Evolutionary conservation across 768 basidiomycete species (phyloP), one percentile per base, ranked within the genome.

Genomic region (Boletus subparvulus): DNA sequence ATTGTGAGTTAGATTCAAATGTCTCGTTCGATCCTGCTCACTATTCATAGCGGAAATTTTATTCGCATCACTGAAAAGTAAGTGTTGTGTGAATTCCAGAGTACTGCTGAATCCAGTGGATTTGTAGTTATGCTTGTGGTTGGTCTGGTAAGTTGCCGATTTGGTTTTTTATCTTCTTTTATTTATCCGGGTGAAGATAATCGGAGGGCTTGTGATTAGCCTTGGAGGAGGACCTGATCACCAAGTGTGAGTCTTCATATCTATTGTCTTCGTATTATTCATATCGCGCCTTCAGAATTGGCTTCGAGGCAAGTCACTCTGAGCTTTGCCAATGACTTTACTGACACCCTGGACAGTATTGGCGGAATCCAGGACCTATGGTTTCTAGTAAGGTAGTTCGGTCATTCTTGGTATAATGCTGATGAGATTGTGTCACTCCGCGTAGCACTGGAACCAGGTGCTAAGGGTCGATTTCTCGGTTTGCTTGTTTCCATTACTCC

Each of bases 221-320:
- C 75, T 81, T n/a, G 85, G 85, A 50, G 84, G 82, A 43, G 85
- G 82, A 4, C 85, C 84, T 21, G 62, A 77, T 63, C 76, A 79
- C 62, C 69, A 77, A 28, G 73, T 75, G 65, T 67, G 28, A 39
- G 66, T 30, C n/a, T 62, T 76, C 33, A 73, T 75, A 7, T 35
- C 17, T 5, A 14, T 77, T 75, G 66, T 65, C 54, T n/a, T 66
- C 62, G 33, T 42, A 14, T 13, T 36, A 24, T 44, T 64, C 19
- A 61, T 36, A 6, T 49, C 4, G 8, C 35, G 37, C 14, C 26
- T 47, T 41, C 21, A 67, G 65, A 13, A 61, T 64, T 49, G 65
- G 61, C 4, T 66, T 66, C 41, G 21, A 49, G 58, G 65, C 30
- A 12, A 37, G 62, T 43, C 17, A 1, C 19, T 26, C 13, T 6